Base-by-base conservation (phyloP, 371 early-diverging fungal species). In the Quaeritorhiza haematococci region DNA sequence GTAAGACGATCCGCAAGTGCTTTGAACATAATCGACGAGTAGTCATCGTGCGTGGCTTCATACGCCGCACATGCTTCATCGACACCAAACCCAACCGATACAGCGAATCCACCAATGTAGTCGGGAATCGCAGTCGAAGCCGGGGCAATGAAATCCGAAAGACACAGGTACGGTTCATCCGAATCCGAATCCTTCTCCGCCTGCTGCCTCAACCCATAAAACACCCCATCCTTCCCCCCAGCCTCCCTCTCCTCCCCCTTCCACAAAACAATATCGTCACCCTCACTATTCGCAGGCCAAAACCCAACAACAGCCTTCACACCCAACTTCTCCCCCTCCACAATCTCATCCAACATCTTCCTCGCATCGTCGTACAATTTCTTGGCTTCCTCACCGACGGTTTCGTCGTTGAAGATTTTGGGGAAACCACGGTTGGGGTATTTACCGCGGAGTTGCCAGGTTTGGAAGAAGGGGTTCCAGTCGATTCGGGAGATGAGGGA, bases 391-490 rank as follows among this genome's bases (percentile, higher is more conserved):
- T 47, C 27, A 42, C 33, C 92, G 10, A 94, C 94, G 4, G 85
- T 77, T 52, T 90, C 87, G 63, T 94, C 95, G 55, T 92, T 88
- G 72, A 93, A 94, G 59, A 94, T 91, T 80, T 93, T 93, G 59
- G 95, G 95, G 67, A 83, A 94, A 5, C 94, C 94, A 59, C 93
- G 86, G 76, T 94, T 93, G 15, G 94, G 94, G 66, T 93, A 94
- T 56, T 88, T 88, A 52, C 95, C 94, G 30, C 94, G 83, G 23
- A 94, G 79, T 72, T 93, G 94, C 89, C 93, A 94, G 23, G 90
- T 90, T 70, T 93, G 93, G 85, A 94, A 94, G 82, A 94, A 76
- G 19, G 95, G 95, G 55, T 92, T 94, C 94, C 95, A 94, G 68
- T 94, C 95, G 51, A 94, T 93, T 59, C 84, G 89, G 10, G 76